phyloP scores from a whole-genome alignment of 768 basidiomycete species.

The Tylopilus sp. region DNA sequence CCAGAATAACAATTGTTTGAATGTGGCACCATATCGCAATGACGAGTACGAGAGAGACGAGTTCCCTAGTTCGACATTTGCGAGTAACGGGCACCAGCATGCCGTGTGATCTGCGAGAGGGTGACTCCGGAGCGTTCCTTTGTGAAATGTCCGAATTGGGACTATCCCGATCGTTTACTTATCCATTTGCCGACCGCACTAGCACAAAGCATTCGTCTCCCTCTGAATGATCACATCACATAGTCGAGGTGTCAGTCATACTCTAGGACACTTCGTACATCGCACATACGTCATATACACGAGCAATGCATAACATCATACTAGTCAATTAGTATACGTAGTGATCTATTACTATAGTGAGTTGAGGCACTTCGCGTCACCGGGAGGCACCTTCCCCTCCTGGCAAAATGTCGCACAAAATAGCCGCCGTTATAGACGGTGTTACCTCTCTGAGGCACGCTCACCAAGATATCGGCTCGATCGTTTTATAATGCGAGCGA shows the following conservation, averaged over 20 bases:
- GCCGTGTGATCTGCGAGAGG: not conserved
- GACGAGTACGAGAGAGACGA: not conserved
- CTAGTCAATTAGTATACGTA: too few relatives aligned
- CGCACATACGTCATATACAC: not conserved
- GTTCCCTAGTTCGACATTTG: not conserved
- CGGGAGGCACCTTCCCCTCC: too few relatives aligned
- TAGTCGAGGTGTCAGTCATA: not conserved
- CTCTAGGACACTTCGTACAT: not conserved
- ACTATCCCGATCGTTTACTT: not conserved
- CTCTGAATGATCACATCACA: not conserved
- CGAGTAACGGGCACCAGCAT: too few relatives aligned
- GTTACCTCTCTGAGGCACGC: too few relatives aligned
- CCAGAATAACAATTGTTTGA: not conserved
- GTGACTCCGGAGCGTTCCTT: not conserved
- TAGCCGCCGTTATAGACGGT: too few relatives aligned
- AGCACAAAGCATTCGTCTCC: not conserved
- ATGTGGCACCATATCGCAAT: not conserved
- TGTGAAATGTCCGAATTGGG: not conserved
- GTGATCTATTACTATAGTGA: too few relatives aligned
- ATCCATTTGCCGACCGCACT: not conserved
- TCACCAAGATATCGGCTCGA: too few relatives aligned
- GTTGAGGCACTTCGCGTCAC: too few relatives aligned
- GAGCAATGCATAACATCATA: too few relatives aligned
- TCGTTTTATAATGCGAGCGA: too few relatives aligned
- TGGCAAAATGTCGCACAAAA: too few relatives aligned